Base-by-base conservation (phyloP, 2,329 filamentous ascomycete genomes). In the Pseudogymnoascus sp. region DNA sequence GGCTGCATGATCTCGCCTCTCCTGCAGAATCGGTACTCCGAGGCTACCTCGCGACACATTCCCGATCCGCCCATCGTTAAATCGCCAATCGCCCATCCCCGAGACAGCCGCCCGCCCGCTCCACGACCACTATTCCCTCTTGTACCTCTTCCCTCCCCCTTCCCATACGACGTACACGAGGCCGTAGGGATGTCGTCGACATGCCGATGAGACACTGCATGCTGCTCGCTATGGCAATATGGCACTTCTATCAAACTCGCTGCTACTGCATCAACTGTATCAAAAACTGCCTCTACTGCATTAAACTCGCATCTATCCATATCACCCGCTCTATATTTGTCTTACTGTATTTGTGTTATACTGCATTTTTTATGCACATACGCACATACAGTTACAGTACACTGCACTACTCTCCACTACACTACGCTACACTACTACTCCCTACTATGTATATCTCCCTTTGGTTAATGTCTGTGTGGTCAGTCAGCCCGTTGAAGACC, bases 141-240 rank as follows among this genome's bases (percentile, higher is more conserved):
- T 10, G n/a, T n/a, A n/a, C n/a, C n/a, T n/a, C n/a, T n/a, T n/a
- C 15, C 39, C 4, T 21, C 17, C 39, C 38, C 42, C 42, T 1
- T 48, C 21, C 42, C 42, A 48, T 48, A 48, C 42, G 42, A 48
- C 42, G 21, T 48, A 48, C 42, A 48, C 42, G 42, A 48, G 42
- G 42, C 42, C 42, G 42, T 48, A 48, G 42, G 42, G 42, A 48
- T 48, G 42, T 48, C 8, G 4, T 5, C 9, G 42, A 48, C 12
- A 13, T 48, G 42, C 42, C 42, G 25, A 13, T 15, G 42, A 29
- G 42, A 48, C 42, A 29, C 42, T 48, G 42, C 42, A 48, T 48
- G 13, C 42, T 48, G 3, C 42, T 48, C 21, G 1, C 25, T n/a
- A 17, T 48, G 41, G 41, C 41, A 27, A 25, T 29, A 48, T 48